Base-by-base conservation (phyloP, 2,329 filamentous ascomycete genomes). In the Ustilaginoidea virens region DNA sequence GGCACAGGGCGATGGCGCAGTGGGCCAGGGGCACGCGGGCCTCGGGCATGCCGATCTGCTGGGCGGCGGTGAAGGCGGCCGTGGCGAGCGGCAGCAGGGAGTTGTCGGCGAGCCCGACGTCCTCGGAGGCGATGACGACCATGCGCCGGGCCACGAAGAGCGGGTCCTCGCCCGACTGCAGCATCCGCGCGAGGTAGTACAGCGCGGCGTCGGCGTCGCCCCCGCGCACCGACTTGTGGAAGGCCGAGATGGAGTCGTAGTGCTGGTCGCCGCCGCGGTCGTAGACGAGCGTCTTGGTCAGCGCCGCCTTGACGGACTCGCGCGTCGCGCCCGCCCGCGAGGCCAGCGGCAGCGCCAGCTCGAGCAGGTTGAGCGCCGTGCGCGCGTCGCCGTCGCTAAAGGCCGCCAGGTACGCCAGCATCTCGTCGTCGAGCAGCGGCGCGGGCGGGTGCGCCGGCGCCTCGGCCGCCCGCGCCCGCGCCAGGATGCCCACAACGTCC, bases 221-320 rank as follows among this genome's bases (percentile, higher is more conserved):
- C 23, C 90, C 90, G 25, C 90, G 79, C 7, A 96, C 76, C 3
- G 85, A 85, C 46, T 98, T 98, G 65, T 96, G 90, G 43, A 96
- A 90, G 17, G 90, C 90, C 1, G 82, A 92, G 45, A 98, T 96
- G 30, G 81, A 90, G 48, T 98, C 87, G 58, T 96, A 98, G 56
- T 96, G 90, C 49, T 93, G 83, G 53, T 98, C 90, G 29, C 90
- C 87, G 1, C 80, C 81, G 31, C 90, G 74, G 52, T 98, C 90
- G 54, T 96, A 96, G 10, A 96, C 85, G 2, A 96, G 63, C 0
- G 87, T 96, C 48, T 86, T 86, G 3, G 87, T 96, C 7, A 98
- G 63, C 3, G 80, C 69, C 2, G 73, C 62, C 48, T 93, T 93
- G 47, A 98, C 72, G 33, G 74, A 69, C 5, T 78, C 74, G 36